Evolutionary conservation across 305 asterid species (phyloP).

Genomic region (Caryopteris hybrid): DNA sequence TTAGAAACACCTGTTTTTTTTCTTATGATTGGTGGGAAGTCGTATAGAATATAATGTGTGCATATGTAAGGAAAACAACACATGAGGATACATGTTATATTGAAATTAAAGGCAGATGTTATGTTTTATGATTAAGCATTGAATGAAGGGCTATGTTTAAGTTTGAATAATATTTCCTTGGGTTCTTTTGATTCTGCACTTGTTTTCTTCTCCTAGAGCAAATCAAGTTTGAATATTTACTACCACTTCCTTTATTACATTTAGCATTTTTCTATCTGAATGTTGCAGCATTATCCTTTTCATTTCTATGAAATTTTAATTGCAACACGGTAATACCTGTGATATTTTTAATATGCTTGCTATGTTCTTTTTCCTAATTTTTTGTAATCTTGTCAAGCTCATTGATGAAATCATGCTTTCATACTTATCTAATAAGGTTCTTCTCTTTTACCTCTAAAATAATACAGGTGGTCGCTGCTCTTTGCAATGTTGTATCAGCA

Average conservation of each 20-base stretch:
- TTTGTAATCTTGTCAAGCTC: background rate
- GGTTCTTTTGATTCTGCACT: background rate
- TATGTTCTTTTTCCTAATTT: background rate
- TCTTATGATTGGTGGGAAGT: background rate
- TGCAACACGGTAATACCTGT: background rate
- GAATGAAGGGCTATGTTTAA: background rate
- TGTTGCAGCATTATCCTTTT: background rate
- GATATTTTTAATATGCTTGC: background rate
- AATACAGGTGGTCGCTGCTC: constrained; percentile 90
- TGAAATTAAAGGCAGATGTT: background rate
- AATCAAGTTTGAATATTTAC: background rate
- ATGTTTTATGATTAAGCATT: background rate
- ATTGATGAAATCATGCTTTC: constrained; percentile 1
- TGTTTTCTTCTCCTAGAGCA: constrained; percentile 2
- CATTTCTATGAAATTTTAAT: background rate
- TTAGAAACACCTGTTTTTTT: background rate
- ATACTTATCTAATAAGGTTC: background rate
- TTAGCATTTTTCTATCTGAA: background rate
- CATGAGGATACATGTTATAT: background rate
- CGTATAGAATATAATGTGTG: background rate
- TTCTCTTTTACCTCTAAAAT: background rate
- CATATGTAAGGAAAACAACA: background rate
- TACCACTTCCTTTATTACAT: background rate
- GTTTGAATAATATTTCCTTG: background rate
- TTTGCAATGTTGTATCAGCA: constrained; percentile 95